phyloP scores from a whole-genome alignment of 2,329 filamentous ascomycete species.

The Myriosclerotinia curreyana region DNA sequence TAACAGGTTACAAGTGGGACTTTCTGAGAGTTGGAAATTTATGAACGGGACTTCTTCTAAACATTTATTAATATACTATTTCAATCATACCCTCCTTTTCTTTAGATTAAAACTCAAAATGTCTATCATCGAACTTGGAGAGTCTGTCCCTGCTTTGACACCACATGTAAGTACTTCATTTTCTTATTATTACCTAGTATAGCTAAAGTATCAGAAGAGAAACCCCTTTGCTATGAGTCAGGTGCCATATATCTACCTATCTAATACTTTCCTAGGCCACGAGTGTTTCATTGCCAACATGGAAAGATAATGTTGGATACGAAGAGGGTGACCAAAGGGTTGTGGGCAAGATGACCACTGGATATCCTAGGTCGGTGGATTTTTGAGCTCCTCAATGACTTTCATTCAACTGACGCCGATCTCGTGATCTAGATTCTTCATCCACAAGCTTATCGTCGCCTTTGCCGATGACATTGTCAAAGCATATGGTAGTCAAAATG shows the following conservation, averaged over 20 bases:
- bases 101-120: conserved; percentile 27
- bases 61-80: conserved; percentile 2
- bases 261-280: conserved; percentile 65
- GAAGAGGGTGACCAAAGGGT: conserved; percentile 91
- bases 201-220: not conserved
- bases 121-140: conserved; percentile 39
- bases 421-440: conserved; percentile 68
- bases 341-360: conserved; percentile 77
- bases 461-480: conserved; percentile 67
- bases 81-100: not conserved
- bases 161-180: conserved; percentile 37
- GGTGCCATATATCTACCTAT: not conserved
- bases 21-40: not conserved
- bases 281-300: conserved; percentile 92
- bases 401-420: conserved; percentile 29
- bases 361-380: conserved; percentile 77
- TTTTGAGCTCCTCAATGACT: not conserved
- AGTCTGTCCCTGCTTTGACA: conserved; percentile 39
- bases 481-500: conserved; percentile 58
- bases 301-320: conserved; percentile 86
- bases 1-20: not conserved
- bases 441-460: conserved; percentile 76
- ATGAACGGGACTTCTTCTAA: not conserved
- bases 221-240: conserved; percentile 22
- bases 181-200: not conserved